Conservation (phyloP, 257 asterid genomes). For the Fraxinus cuspidata region DNA sequence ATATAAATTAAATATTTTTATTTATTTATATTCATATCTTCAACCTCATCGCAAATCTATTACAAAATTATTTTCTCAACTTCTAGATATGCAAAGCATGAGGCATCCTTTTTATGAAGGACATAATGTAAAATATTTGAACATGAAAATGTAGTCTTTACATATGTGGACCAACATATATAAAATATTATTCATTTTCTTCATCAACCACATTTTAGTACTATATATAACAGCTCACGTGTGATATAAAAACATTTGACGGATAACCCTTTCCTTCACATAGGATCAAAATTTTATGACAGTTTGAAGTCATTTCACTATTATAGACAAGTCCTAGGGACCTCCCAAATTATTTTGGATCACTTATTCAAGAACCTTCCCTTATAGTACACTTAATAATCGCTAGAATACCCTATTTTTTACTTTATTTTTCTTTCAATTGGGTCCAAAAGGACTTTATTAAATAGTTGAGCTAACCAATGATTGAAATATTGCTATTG, state of each 20-base stretch:
- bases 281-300: slow-evolving; percentile 1
- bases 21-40: too few relatives aligned
- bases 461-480: not conserved
- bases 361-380: not conserved
- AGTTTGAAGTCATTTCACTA: not conserved
- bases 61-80: not conserved
- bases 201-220: slow-evolving; percentile 5
- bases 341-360: not conserved
- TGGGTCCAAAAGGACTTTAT: not conserved
- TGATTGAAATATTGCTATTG: not conserved
- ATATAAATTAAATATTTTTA: too few relatives aligned
- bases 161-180: not conserved
- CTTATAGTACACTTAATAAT: not conserved
- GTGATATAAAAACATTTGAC: not conserved
- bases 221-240: not conserved
- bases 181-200: not conserved
- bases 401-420: not conserved
- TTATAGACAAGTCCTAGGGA: slow-evolving; percentile 1
- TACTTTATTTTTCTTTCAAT: not conserved
- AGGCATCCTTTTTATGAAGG: not conserved
- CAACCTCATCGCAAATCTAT: not conserved
- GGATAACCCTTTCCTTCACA: not conserved
- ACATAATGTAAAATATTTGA: not conserved
- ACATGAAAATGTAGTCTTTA: not conserved
- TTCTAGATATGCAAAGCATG: not conserved